A percentile compares a stretch with the other conserved stretches of the same genome.
Evolutionary conservation across 805 yeast species (phyloP).

Genomic region (Metschnikowia continentalis): DNA sequence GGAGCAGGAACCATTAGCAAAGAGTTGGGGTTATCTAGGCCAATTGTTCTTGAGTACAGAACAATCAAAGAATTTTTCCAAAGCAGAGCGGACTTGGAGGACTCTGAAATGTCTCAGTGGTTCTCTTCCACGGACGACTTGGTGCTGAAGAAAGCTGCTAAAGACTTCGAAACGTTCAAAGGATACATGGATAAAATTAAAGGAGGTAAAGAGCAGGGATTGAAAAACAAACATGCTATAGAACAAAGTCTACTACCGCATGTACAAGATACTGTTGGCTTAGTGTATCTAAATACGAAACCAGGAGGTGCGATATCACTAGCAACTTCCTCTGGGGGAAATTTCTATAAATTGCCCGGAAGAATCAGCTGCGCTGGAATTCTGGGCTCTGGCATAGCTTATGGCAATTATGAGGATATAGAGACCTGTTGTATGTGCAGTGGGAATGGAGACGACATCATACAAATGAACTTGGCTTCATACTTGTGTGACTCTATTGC

Average conservation of each 20-base stretch:
- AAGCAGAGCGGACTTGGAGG: neutral
- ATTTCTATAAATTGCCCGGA: slow-evolving; percentile 45
- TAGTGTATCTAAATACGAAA: slow-evolving; percentile 19
- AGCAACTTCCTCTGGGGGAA: slow-evolving; percentile 53
- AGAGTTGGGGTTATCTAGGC: slow-evolving; percentile 31
- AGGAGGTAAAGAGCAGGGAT: neutral
- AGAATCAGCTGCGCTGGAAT: slow-evolving; percentile 54
- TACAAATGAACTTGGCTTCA: slow-evolving; percentile 38
- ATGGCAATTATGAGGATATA: slow-evolving; percentile 11
- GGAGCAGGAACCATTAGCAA: slow-evolving; percentile 6
- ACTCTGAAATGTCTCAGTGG: neutral
- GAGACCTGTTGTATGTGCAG: slow-evolving; percentile 41
- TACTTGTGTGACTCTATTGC: slow-evolving; percentile 18
- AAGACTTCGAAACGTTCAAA: neutral
- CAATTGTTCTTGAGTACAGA: slow-evolving; percentile 23
- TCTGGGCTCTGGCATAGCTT: slow-evolving; percentile 43
- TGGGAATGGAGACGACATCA: slow-evolving; percentile 57
- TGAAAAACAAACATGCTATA: neutral
- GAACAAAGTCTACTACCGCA: neutral
- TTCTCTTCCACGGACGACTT: neutral
- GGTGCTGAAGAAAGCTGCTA: neutral
- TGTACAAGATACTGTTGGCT: slow-evolving; percentile 46
- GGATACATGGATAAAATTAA: neutral
- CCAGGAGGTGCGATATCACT: slow-evolving; percentile 4
- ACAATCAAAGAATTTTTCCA: neutral